Conservation (phyloP, 345 rosid species). For the Syzygium aqueum region DNA sequence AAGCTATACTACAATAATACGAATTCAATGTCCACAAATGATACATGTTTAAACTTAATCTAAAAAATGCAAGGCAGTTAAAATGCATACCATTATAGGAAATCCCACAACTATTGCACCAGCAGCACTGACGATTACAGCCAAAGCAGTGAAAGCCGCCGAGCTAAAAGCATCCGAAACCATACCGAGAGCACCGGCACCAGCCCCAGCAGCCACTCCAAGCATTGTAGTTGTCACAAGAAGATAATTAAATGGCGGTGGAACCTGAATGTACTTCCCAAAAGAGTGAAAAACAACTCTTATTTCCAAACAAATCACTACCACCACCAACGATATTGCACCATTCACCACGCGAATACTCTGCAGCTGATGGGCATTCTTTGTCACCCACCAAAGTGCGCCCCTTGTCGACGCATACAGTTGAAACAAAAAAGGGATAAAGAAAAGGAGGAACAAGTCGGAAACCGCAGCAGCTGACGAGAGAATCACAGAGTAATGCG, state of each 20-base stretch:
- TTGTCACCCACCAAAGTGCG: constrained; percentile 93
- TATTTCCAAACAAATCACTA: constrained; percentile 85
- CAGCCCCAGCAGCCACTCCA: constrained; percentile 91
- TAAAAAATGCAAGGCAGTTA: not conserved
- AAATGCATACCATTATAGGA: constrained; percentile 66
- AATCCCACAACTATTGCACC: constrained; percentile 94
- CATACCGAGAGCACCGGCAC: constrained; percentile 81
- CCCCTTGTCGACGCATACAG: constrained; percentile 91
- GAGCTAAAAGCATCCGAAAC: constrained; percentile 79
- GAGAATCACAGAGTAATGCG: constrained; percentile 72
- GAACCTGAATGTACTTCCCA: constrained; percentile 93
- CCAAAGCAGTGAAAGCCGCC: constrained; percentile 59
- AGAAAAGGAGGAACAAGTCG: constrained; percentile 81
- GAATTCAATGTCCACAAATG: not conserved
- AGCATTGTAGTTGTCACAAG: constrained; percentile 85
- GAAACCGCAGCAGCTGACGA: constrained; percentile 59
- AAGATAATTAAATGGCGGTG: constrained; percentile 79
- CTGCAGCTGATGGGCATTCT: constrained; percentile 56
- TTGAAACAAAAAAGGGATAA: constrained; percentile 81
- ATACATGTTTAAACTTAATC: not conserved
- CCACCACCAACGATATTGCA: constrained; percentile 73
- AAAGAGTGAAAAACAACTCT: constrained; percentile 94
- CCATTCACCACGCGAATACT: constrained; percentile 85
- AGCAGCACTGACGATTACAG: constrained; percentile 81
- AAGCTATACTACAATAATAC: not conserved